Evolutionary conservation across 768 basidiomycete genomes (phyloP), one percentile per base, ranked within the genome.

Genomic region (Gautieria morchelliformis): DNA sequence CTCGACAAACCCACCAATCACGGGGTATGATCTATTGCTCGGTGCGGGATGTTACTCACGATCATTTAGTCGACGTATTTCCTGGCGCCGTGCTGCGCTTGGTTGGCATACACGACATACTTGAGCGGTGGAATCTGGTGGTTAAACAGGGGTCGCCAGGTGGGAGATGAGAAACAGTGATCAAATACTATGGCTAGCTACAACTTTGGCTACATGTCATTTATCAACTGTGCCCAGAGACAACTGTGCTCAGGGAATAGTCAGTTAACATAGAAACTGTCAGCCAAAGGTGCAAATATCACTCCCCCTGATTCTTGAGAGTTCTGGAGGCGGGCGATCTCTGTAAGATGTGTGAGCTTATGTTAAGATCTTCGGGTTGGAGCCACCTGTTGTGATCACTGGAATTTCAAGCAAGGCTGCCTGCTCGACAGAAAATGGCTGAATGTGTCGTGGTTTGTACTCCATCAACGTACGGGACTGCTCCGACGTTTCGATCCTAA

Each of bases 271-370:
- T 27, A 37, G 14, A 37, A 37, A 9, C 35, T 9, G 35, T 46
- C 45, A 63, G 14, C 46, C 44, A 64, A 80, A 79, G 41, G 58
- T 75, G 69, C 87, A 89, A 60, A 75, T 78, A 45, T 68, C 61
- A 52, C 74, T 72, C 60, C 81, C 73, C 58, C 68, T 70, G 17
- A 76, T 72, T 54, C 68, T 65, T 11, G 66, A 10, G 90, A 92
- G 64, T 88, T 82, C 62, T 82, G 79, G 12, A 92, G 74, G 56
- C 90, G 82, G 35, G 81, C 67, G 49, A 92, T 89, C 68, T 93
- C 90, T 91, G 69, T 37, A 47, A 14, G 45, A 33, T 20, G 24
- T 48, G 53, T 11, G 32, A 49, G 39, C 5, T 45, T 32, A 32
- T 53, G 39, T n/a, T 17, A 33, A 24, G 22, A 56, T 49, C n/a